Conservation (phyloP, 306 rosid species). For the Cotoneaster glaucophyllus region DNA sequence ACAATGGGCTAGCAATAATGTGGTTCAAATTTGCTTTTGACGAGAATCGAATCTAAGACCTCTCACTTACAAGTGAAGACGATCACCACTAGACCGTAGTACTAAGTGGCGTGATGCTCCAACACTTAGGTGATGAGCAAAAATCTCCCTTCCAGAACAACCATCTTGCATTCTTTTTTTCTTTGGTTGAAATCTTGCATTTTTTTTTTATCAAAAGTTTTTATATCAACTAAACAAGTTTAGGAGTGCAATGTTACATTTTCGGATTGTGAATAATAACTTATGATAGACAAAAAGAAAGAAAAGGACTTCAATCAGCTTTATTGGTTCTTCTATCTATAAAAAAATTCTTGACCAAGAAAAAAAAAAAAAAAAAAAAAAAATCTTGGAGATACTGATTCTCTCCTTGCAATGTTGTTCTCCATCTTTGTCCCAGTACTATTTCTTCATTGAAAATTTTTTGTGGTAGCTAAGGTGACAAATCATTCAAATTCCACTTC, state of each 20-base stretch:
- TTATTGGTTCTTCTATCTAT: neutral
- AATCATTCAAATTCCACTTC: slow-evolving; percentile 55
- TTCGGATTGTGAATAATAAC: neutral
- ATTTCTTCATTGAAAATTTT: slow-evolving; percentile 22
- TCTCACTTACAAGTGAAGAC: too few species aligned
- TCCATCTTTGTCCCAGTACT: slow-evolving; percentile 29
- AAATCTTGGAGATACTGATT: slow-evolving; percentile 43
- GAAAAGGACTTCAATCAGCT: neutral
- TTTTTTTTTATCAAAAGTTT: neutral
- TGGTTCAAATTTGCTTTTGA: too few species aligned
- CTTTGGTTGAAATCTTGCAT: neutral
- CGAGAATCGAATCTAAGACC: too few species aligned
- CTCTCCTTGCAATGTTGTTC: slow-evolving; percentile 30
- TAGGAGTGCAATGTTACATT: neutral
- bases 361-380: neutral
- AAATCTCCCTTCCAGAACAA: too few species aligned
- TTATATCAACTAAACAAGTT: neutral
- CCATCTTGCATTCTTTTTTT: too few species aligned
- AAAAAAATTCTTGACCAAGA: neutral
- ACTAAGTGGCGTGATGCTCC: too few species aligned
- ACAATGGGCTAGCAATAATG: too few species aligned
- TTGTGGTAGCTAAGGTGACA: slow-evolving; percentile 52
- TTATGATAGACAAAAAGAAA: neutral
- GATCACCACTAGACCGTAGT: too few species aligned
- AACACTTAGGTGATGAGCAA: too few species aligned